Evolutionary conservation across 257 asterid species (phyloP).

Genomic region (Ilex aquifolium): DNA sequence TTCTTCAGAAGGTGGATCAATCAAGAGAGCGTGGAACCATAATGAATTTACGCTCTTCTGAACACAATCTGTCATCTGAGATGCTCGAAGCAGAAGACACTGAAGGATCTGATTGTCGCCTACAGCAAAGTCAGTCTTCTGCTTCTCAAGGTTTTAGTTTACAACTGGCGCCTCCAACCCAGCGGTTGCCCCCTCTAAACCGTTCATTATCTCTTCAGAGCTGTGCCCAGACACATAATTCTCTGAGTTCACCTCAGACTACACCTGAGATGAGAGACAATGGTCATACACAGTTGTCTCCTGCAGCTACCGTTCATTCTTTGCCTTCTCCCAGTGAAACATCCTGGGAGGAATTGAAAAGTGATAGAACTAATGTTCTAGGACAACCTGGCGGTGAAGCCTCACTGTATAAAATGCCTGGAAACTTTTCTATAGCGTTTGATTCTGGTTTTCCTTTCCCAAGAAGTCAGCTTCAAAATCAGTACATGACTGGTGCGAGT

Average conservation of each 20-base stretch:
- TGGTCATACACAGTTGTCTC: constrained; percentile 21
- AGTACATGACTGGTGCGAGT: constrained; percentile 35
- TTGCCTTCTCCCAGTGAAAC: constrained; percentile 33
- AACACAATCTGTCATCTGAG: constrained; percentile 40
- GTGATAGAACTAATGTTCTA: constrained; percentile 32
- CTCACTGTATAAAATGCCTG: constrained; percentile 29
- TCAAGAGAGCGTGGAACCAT: constrained; percentile 38
- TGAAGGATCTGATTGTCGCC: constrained; percentile 44
- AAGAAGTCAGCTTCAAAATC: constrained; percentile 46
- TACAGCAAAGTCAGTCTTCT: constrained; percentile 50
- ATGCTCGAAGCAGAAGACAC: constrained; percentile 38
- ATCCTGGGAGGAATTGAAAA: constrained; percentile 30
- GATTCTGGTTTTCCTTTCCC: constrained; percentile 40
- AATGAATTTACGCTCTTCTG: constrained; percentile 37
- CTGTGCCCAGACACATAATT: constrained; percentile 30
- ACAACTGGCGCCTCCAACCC: constrained; percentile 94
- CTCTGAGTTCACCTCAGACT: constrained; percentile 31
- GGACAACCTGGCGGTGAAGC: constrained; percentile 31
- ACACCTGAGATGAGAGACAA: constrained; percentile 43
- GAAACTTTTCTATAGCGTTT: constrained; percentile 37
- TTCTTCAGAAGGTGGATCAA: constrained; percentile 88
- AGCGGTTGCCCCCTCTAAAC: constrained; percentile 33
- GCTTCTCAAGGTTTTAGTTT: constrained; percentile 80
- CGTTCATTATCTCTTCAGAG: constrained; percentile 41
- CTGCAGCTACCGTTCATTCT: constrained; percentile 38